Percentiles rank a stretch among this genome's conserved stretches.
Conservation (phyloP, 352 stramenopile species). For the Phytophthora citrophthora region DNA sequence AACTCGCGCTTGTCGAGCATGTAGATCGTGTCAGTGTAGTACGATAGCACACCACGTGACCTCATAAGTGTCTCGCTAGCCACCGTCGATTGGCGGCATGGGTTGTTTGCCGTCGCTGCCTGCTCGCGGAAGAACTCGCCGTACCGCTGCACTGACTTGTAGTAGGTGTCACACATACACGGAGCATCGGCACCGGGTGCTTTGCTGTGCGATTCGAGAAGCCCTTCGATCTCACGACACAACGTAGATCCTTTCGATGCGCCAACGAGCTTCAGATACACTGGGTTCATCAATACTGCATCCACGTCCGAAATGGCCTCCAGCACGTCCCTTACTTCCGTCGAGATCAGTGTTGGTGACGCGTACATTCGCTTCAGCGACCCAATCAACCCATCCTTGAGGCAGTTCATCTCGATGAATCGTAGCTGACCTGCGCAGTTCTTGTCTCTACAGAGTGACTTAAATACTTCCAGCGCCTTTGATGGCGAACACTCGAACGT, state of each 20-base stretch:
- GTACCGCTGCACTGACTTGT: slow-evolving; percentile 73
- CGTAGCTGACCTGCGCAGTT: slow-evolving; percentile 57
- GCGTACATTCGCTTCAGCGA: slow-evolving; percentile 73
- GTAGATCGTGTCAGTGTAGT: slow-evolving; percentile 87
- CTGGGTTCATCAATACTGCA: slow-evolving; percentile 58
- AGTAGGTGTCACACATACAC: slow-evolving; percentile 79
- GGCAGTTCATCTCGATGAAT: slow-evolving; percentile 77
- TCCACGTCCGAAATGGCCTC: slow-evolving; percentile 81
- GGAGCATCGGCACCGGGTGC: slow-evolving; percentile 36
- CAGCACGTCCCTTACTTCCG: slow-evolving; percentile 73
- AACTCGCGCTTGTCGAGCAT: slow-evolving; percentile 84
- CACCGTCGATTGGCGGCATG: slow-evolving; percentile 65
- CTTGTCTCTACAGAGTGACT: slow-evolving; percentile 55
- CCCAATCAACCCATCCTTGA: slow-evolving; percentile 60
- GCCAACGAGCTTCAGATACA: slow-evolving; percentile 68
- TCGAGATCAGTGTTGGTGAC: slow-evolving; percentile 59
- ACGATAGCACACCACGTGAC: slow-evolving; percentile 70
- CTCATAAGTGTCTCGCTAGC: slow-evolving; percentile 82
- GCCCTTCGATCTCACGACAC: slow-evolving; percentile 61
- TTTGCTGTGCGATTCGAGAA: slow-evolving; percentile 58
- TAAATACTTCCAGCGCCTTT: slow-evolving; percentile 64
- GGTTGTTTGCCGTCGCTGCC: slow-evolving; percentile 37
- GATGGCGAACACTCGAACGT: slow-evolving; percentile 73
- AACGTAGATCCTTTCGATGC: slow-evolving; percentile 58
- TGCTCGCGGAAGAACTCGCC: slow-evolving; percentile 70